Conservation (phyloP, 1,139 yeast genomes). For the Diutina rugosa region DNA sequence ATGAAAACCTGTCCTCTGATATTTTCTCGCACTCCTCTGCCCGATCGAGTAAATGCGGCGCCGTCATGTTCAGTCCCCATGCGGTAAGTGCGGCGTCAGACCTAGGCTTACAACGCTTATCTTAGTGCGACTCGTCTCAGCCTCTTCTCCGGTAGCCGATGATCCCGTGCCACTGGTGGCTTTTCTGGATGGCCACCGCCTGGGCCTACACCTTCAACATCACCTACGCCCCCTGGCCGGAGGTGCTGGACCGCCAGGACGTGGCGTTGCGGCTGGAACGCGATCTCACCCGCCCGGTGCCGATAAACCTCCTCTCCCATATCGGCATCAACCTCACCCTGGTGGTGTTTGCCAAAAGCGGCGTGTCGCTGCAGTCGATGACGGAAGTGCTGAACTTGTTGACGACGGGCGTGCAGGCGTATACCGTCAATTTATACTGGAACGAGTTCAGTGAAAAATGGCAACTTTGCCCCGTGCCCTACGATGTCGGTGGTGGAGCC, state of each 20-base stretch:
- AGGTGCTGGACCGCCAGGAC: conserved; percentile 4
- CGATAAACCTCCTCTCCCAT: conserved; percentile 43
- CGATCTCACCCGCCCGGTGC: conserved; percentile 42
- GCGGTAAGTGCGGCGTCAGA: neutral
- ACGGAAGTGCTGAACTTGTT: conserved; percentile 13
- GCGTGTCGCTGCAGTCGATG: conserved; percentile 36
- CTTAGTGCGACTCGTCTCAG: neutral
- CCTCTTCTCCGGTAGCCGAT: neutral
- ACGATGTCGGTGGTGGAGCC: neutral
- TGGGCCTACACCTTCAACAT: neutral
- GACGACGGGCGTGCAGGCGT: conserved; percentile 35
- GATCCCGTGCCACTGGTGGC: neutral
- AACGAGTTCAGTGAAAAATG: conserved; percentile 38
- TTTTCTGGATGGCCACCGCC: neutral
- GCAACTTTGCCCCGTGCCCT: conserved; percentile 45
- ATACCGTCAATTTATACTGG: conserved; percentile 57
- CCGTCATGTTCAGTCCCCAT: neutral
- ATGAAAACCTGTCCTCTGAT: neutral
- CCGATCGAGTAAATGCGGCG: neutral
- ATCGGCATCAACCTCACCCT: conserved; percentile 47
- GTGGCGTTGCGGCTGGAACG: conserved; percentile 52
- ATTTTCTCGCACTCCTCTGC: neutral
- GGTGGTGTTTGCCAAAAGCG: conserved; percentile 35
- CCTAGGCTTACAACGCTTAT: too few relatives aligned
- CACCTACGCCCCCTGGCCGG: neutral